Evolutionary conservation across 129 eudicot species (phyloP).

Genomic region (Daucus carota): DNA sequence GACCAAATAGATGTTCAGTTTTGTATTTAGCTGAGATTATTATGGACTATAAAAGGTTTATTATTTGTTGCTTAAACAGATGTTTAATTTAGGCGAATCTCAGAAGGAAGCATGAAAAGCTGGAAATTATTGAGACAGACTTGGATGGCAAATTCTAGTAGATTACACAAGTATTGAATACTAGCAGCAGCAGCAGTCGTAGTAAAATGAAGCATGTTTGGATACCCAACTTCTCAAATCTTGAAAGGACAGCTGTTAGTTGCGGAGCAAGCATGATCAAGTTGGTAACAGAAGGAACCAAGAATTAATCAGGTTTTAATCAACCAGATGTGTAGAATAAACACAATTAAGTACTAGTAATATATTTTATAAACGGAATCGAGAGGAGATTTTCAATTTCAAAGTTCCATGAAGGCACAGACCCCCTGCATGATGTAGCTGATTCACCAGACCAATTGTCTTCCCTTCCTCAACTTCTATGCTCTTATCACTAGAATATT

Average conservation of each 20-base stretch:
- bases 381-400: constrained; percentile 28
- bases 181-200: too few relatives aligned
- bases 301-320: background rate
- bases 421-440: constrained; percentile 47
- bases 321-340: background rate
- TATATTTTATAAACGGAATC: background rate
- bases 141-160: too few relatives aligned
- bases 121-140: too few relatives aligned
- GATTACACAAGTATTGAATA: too few relatives aligned
- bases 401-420: constrained; percentile 35
- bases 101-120: too few relatives aligned
- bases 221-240: background rate
- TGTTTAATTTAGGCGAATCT: too few relatives aligned
- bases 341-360: background rate
- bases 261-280: background rate
- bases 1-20: too few relatives aligned
- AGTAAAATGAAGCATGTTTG: background rate
- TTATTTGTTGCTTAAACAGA: too few relatives aligned
- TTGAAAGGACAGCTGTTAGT: background rate
- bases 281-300: background rate
- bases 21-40: too few relatives aligned
- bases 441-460: constrained; percentile 64
- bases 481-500: constrained; percentile 6
- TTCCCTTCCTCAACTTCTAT: constrained; percentile 42
- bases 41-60: too few relatives aligned